Base-by-base conservation (phyloP, 73 alveolate species). In the Blepharisma japonicum region DNA sequence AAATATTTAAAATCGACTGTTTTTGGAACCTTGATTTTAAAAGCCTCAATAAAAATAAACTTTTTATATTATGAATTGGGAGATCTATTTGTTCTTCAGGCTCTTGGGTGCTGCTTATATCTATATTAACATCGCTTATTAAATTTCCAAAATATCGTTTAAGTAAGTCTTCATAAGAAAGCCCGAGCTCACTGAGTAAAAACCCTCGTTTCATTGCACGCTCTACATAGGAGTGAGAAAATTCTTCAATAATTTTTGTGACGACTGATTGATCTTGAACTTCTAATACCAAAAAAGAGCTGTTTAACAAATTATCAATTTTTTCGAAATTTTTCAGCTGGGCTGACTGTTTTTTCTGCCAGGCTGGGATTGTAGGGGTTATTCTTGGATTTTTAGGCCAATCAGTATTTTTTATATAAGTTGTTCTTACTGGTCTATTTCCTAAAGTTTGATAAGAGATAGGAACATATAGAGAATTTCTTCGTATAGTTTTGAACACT, bases 1-100 rank as follows among this genome's bases (percentile, higher is more conserved):
- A 25, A 25, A 61, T 61, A 14, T 61, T n/a, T 14, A 61, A 9
- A 39, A 61, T n/a, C 5, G 14, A 14, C 14, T 18, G 46, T 39
- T 61, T 61, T n/a, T 14, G 74, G 11, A 14, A n/a, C 39, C 74
- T n/a, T n/a, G 74, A 61, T 25, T 61, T 61, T 5, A 61, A 25
- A 8, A 61, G 47, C 5, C 23, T 61, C 47, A 61, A 61, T n/a
- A 39, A 14, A 39, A 14, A 61, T 14, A 61, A 18, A 4, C 47
- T 14, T 25, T 61, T 61, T 14, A 61, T 8, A 25, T 61, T 61
- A 2, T n/a, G 47, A 25, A 11, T 61, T 61, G 74, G 23, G 4
- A 61, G 39, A 2, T 8, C 23, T 18, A 61, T 1, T 18, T 0
- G 38, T 5, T 61, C 74, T 61, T 39, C 11, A 1, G 11, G 18